Percentiles rank a stretch among this genome's conserved stretches.
These are phyloP conservation scores for Zalerion maritima DNA, from an alignment of 495 filamentous ascomycete species.

Conservation along the genomic window DNA sequence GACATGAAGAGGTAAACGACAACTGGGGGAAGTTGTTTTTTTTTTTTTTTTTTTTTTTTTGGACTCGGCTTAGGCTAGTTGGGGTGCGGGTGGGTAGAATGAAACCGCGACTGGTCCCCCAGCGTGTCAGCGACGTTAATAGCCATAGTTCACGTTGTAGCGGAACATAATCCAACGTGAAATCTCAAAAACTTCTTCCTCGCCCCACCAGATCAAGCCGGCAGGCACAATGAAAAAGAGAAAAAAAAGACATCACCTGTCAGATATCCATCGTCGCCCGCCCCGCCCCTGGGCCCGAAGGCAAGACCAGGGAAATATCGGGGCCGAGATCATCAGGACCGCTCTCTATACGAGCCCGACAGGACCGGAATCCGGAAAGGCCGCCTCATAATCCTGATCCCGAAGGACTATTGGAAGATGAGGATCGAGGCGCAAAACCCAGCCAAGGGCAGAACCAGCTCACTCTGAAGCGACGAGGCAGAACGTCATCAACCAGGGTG, in stretches of 20 bases:
- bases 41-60: too few relatives aligned
- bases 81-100: too few relatives aligned
- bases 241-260: constrained; percentile 29
- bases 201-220: constrained; percentile 22
- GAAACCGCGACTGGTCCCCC: too few relatives aligned
- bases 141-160: too few relatives aligned
- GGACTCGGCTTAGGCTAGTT: too few relatives aligned
- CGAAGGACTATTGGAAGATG: too few relatives aligned
- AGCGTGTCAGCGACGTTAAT: too few relatives aligned
- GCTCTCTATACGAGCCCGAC: constrained; percentile 34
- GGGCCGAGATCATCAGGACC: constrained; percentile 53
- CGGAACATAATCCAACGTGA: too few relatives aligned
- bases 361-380: constrained; percentile 12
- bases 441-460: constrained; percentile 14
- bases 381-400: constrained; percentile 38
- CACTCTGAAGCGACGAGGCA: constrained; percentile 48
- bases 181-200: too few relatives aligned
- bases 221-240: constrained; percentile 33
- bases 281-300: constrained; percentile 39
- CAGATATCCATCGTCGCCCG: constrained; percentile 50
- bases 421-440: constrained; percentile 31
- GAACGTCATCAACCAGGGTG: constrained; percentile 48
- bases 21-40: too few relatives aligned
- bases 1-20: too few relatives aligned
- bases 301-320: constrained; percentile 29